Evolutionary conservation across 2,329 filamentous ascomycete genomes (phyloP).

Genomic region (Plenodomus lindquistii): DNA sequence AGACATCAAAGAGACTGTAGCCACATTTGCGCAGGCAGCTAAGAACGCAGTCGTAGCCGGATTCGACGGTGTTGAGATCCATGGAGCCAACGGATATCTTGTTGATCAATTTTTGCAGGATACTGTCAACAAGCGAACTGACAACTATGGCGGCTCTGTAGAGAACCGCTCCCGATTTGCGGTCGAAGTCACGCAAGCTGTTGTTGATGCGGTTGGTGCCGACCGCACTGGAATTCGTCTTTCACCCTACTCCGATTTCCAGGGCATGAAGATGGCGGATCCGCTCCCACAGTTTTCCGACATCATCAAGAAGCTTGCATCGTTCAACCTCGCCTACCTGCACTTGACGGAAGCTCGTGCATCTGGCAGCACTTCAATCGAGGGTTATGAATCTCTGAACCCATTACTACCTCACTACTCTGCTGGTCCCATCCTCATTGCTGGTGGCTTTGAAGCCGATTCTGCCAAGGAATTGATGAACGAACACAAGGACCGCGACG

Average conservation of each 20-base stretch:
- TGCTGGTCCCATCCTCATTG: constrained; percentile 42
- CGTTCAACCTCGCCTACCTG: constrained; percentile 56
- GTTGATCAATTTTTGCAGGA: constrained; percentile 68
- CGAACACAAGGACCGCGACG: constrained; percentile 49
- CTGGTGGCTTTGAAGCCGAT: constrained; percentile 48
- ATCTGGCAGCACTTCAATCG: constrained; percentile 46
- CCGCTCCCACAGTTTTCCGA: constrained; percentile 67
- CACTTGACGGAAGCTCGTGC: constrained; percentile 62
- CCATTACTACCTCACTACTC: constrained; percentile 29
- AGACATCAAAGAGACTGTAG: constrained; percentile 45
- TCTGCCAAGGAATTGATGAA: constrained; percentile 44
- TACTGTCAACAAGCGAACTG: constrained; percentile 58
- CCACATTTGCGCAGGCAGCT: constrained; percentile 49
- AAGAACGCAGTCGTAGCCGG: constrained; percentile 55
- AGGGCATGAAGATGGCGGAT: constrained; percentile 66
- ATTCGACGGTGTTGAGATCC: constrained; percentile 64
- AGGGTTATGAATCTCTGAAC: constrained; percentile 24
- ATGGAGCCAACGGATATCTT: constrained; percentile 68
- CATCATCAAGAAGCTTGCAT: constrained; percentile 56
- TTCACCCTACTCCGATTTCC: constrained; percentile 63
- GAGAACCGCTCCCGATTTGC: constrained; percentile 59
- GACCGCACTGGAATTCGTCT: constrained; percentile 64
- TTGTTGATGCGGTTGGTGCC: constrained; percentile 57
- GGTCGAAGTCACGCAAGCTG: constrained; percentile 58
- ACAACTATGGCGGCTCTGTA: constrained; percentile 53